Evolutionary conservation across 805 yeast genomes (phyloP), one percentile per base, ranked within the genome.

Genomic region (Komagataella phaffii): DNA sequence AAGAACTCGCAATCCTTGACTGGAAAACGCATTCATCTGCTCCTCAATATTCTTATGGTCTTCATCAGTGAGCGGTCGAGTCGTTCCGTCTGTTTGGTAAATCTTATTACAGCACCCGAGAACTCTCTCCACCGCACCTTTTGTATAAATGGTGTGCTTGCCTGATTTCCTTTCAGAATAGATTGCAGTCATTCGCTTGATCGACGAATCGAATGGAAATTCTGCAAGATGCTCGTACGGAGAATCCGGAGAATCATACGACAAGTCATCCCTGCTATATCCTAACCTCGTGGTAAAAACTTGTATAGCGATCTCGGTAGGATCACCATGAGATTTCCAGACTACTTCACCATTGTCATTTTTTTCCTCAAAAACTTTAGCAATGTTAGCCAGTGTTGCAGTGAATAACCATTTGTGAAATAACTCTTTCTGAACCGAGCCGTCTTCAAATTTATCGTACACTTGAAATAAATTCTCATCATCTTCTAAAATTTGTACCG

Each of bases 311-410:
- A 85, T 81, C 67, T 88, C 96, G 2, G 96, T 88, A 46, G 96
- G 91, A 62, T 88, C 96, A 54, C 96, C 96, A 61, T 81, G 83
- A 7, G 88, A 89, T 58, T 76, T 78, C 95, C 95, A 87, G 7
- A 63, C 65, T 3, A 58, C 62, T 14, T 65, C 55, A 17, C 59
- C 61, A 14, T 73, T 76, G 17, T 67, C 64, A 30, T 75, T 75
- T n/a, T 62, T 66, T 53, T 74, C 67, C 57, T 74, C 69, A 55
- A 73, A 76, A 2, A 88, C 80, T 8, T 73, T 72, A 3, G 96
- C 91, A 59, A 87, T 80, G 59, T 88, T 88, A 43, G 95, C 95
- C 55, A 88, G 67, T 1, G 93, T 76, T 1, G 95, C 88, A 49
- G 84, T 70, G 23, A 66, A 61, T 51, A 85, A 64, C 85, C 88